Evolutionary conservation across 306 rosid species (phyloP), one percentile per base, ranked within the genome.

Genomic region (Argentina anserina): DNA sequence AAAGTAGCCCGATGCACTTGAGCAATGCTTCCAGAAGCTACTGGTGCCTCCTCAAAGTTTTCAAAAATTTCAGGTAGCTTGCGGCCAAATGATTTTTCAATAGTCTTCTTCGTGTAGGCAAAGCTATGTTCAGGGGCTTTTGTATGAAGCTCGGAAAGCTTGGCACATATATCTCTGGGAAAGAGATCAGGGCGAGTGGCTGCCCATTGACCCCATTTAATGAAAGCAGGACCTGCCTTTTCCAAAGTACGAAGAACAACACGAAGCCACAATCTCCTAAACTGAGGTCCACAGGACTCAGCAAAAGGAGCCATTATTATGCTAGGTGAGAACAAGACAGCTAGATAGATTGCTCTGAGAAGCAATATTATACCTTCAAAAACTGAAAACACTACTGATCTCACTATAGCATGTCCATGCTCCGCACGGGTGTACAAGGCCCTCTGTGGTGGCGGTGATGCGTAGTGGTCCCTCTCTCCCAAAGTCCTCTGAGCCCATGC

Each of bases 151-250:
- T 89, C 94, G 6, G 96, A 31, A 79, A 94, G 96, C 79, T 91
- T 75, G 60, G 67, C 76, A 79, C 99, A 94, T 60, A 94, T 83
- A 83, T 94, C 99, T 77, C 94, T 85, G 20, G 99, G 97, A 77
- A 94, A 94, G 70, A 94, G 97, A 88, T 94, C 99, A 67, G 99
- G 99, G 39, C 99, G 79, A 39, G 99, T 91, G 71, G 99, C 99
- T 68, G 99, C 99, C 99, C 99, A 94, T 76, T 94, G 99, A 75
- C 99, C 99, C 99, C 99, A 94, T 83, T 94, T 94, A 74, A 94
- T 94, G 80, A 94, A 94, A 29, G 99, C 97, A 7, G 97, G 99
- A 56, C 99, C 99, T 60, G 97, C 95, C 65, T 72, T 84, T 76
- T 94, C 99, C 63, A 94, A 79, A 7, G 99, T 84, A 53, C 91